Evolutionary conservation across 805 yeast species (phyloP), one percentile per base, ranked within the genome.

Genomic region (Pichia deserticola): DNA sequence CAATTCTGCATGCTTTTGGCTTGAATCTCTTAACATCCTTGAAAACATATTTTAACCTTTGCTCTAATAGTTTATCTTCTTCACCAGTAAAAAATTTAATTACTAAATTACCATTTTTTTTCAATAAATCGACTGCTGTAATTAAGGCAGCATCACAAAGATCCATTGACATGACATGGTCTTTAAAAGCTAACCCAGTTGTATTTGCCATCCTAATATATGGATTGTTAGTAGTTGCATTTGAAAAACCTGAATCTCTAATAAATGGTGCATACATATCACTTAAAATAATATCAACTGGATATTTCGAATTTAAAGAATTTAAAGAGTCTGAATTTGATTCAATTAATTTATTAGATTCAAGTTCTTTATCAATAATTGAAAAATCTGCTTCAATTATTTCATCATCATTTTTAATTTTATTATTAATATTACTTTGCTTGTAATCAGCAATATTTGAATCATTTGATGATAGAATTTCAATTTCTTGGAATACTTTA

Each of bases 141-240:
- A 87, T 73, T 46, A 93, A 65, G 0, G 96, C 97, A 0, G 97
- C 97, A 58, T 88, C 93, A 65, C 97, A 92, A 32, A 92, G 70
- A 61, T 90, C 90, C 87, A 93, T 84, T 53, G 96, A 89, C 56
- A 79, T 80, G 12, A 76, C 69, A 66, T 92, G 98, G 64, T 92
- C 99, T 54, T 79, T 78, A 39, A 85, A 81, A 9, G 82, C 78
- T 39, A 87, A 68, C 5, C 99, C 98, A 12, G 89, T 74, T 5
- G 97, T 88, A 62, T 92, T 92, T 44, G 89, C 86, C 86, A 92
- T 85, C 98, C 97, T 92, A 69, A 73, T 72, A 63, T 81, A 85
- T 43, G 96, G 81, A 49, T 77, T 77, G 81, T 83, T 84, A 82
- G 87, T 80, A 74, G 85, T 78, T 67, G 78, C 71, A 62, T 71